A percentile compares a stretch with the other conserved stretches of the same genome.
These are phyloP conservation scores for Penicillium cataractarum DNA, from an alignment of 495 filamentous ascomycete species.

Conservation along the genomic window DNA sequence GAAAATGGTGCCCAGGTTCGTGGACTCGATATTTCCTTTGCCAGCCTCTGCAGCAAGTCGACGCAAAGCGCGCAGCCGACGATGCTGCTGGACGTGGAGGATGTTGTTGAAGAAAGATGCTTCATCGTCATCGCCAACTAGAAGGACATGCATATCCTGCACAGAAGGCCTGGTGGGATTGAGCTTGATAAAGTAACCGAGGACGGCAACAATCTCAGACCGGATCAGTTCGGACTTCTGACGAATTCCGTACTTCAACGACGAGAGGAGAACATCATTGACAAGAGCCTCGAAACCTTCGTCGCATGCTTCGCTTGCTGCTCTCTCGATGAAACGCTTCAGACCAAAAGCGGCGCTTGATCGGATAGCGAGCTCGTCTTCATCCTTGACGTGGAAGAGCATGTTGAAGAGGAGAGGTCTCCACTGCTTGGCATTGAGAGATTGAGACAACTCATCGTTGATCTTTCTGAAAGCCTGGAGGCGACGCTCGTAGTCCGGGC, in stretches of 20 bases:
- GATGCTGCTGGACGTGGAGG: slow-evolving; percentile 86
- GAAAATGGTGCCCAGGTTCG: slow-evolving; percentile 83
- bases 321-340: slow-evolving; percentile 75
- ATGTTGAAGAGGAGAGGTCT: slow-evolving; percentile 87
- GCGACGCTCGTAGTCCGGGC: slow-evolving; percentile 84
- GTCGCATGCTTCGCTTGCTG: slow-evolving; percentile 35
- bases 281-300: slow-evolving; percentile 58
- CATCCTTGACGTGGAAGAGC: slow-evolving; percentile 82
- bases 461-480: slow-evolving; percentile 76
- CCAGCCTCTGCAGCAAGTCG: slow-evolving; percentile 68
- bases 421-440: slow-evolving; percentile 79
- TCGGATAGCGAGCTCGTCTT: slow-evolving; percentile 84
- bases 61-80: slow-evolving; percentile 81
- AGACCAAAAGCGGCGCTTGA: slow-evolving; percentile 82
- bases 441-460: slow-evolving; percentile 54
- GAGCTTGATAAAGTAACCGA: slow-evolving; percentile 74
- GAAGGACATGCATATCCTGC: slow-evolving; percentile 72
- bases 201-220: slow-evolving; percentile 73
- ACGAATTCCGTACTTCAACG: slow-evolving; percentile 71
- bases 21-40: slow-evolving; percentile 64
- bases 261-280: slow-evolving; percentile 67
- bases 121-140: slow-evolving; percentile 79
- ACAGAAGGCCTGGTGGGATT: slow-evolving; percentile 70
- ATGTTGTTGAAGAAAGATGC: slow-evolving; percentile 93
- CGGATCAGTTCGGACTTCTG: slow-evolving; percentile 83